These are phyloP conservation scores for Malassezia caprae DNA, from an alignment of 1,284 basidiomycete species.

Conservation along the genomic window DNA sequence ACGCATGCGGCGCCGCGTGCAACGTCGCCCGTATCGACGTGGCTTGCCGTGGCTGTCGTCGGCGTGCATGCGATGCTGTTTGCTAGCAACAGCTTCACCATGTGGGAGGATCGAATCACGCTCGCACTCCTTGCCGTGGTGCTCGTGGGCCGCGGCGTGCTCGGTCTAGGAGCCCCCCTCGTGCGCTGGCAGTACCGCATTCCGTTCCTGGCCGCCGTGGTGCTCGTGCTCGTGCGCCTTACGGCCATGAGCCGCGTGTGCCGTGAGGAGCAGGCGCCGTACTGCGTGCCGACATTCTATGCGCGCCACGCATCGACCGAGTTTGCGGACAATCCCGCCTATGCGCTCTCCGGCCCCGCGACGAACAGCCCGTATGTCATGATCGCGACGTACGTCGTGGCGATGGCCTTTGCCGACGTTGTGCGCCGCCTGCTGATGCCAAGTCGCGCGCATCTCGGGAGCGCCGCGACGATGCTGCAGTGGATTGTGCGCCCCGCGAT, in stretches of 20 bases:
- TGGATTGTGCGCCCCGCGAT: conserved; percentile 37
- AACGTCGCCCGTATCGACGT: background rate
- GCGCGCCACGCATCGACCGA: conserved; percentile 20
- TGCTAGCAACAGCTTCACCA: conserved; percentile 70
- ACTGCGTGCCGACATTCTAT: conserved; percentile 60
- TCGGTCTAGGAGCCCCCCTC: conserved; percentile 23
- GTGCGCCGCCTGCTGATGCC: conserved; percentile 20
- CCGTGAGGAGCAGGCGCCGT: conserved; percentile 84
- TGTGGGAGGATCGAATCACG: conserved; percentile 84
- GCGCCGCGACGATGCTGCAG: conserved; percentile 23
- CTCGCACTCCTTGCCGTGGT: conserved; percentile 50
- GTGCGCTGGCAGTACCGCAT: conserved; percentile 65
- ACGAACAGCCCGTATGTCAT: conserved; percentile 31
- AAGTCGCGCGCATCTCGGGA: conserved; percentile 28
- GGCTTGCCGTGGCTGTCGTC: background rate
- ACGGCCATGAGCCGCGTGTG: conserved; percentile 73
- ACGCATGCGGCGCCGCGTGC: background rate
- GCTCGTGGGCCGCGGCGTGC: conserved; percentile 16
- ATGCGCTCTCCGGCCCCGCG: conserved; percentile 10
- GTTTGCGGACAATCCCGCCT: conserved; percentile 19
- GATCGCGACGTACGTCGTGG: conserved; percentile 22
- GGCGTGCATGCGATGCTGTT: conserved; percentile 28
- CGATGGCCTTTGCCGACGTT: conserved; percentile 22
- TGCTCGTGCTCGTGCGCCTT: conserved; percentile 62
- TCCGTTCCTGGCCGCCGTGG: conserved; percentile 60